phyloP scores from a whole-genome alignment of 768 basidiomycete species.

The Tulasnella sp. region DNA sequence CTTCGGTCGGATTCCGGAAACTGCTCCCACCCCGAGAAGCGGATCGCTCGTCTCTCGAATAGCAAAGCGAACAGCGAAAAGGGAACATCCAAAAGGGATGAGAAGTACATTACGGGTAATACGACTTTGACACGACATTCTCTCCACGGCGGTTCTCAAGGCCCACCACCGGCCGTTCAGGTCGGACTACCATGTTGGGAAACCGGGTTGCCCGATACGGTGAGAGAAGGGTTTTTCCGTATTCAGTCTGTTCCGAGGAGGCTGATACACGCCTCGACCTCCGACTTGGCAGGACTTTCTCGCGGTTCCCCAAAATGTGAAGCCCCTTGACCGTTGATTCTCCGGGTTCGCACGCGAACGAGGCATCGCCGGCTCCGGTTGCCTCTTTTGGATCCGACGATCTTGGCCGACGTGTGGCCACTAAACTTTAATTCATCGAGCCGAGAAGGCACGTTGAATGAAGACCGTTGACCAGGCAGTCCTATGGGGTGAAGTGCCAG shows the following conservation, averaged over 20 bases:
- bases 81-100: not conserved
- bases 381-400: not conserved
- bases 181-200: not conserved
- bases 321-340: not conserved
- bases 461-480: not conserved
- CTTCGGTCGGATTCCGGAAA: not conserved
- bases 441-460: not conserved
- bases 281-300: constrained; percentile 4
- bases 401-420: not conserved
- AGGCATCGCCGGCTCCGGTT: not conserved
- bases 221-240: not conserved
- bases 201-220: not conserved
- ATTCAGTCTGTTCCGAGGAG: not conserved
- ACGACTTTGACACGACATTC: not conserved
- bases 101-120: not conserved
- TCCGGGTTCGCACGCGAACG: not conserved
- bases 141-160: not conserved
- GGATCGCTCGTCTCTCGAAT: not conserved
- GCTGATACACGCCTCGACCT: not conserved
- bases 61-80: not conserved
- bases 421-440: not conserved
- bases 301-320: not conserved
- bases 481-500: not conserved
- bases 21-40: not conserved
- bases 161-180: not conserved